A percentile compares a stretch with the other conserved stretches of the same genome.
phyloP scores from a whole-genome alignment of 73 alveolate species.

The Paramecium primaurelia region DNA sequence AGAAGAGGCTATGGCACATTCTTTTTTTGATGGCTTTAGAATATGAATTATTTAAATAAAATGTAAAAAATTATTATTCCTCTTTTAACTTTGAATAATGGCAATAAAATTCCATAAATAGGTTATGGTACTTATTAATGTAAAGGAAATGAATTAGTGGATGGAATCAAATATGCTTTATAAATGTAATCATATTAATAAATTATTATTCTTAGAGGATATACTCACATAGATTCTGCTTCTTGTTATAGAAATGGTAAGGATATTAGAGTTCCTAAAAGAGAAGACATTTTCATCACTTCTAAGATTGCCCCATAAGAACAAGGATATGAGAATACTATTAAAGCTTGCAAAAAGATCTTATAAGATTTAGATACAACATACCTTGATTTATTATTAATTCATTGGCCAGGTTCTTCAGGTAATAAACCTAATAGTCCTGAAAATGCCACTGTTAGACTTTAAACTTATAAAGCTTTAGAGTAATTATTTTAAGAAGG shows the following conservation, averaged over 20 bases:
- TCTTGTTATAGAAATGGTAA: slow-evolving; percentile 58
- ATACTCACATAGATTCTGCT: slow-evolving; percentile 65
- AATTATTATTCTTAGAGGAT: slow-evolving; percentile 20
- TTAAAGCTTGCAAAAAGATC: slow-evolving; percentile 26
- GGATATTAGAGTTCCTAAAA: slow-evolving; percentile 60
- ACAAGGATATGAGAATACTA: slow-evolving; percentile 39
- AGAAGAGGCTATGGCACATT: slow-evolving; percentile 11
- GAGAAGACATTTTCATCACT: slow-evolving; percentile 57
- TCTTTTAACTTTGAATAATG: slow-evolving; percentile 19
- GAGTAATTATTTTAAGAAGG: slow-evolving; percentile 75
- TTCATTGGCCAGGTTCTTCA: slow-evolving; percentile 86
- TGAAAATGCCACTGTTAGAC: slow-evolving; percentile 70
- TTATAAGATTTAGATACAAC: slow-evolving; percentile 53
- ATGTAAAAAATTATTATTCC: not conserved
- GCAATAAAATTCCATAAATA: slow-evolving; percentile 53
- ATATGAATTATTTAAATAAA: not conserved
- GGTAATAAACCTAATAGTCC: slow-evolving; percentile 53
- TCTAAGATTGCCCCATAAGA: slow-evolving; percentile 60
- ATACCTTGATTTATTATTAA: slow-evolving; percentile 79
- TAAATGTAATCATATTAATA: not conserved
- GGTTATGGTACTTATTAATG: slow-evolving; percentile 65
- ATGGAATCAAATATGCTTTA: slow-evolving; percentile 54
- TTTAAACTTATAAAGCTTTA: slow-evolving; percentile 83
- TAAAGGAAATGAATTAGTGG: slow-evolving; percentile 18
- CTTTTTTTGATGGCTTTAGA: slow-evolving; percentile 10